Percentiles rank a stretch among this genome's conserved stretches.
Conservation (phyloP, 345 rosid genomes). For the Eucalyptus marginata region DNA sequence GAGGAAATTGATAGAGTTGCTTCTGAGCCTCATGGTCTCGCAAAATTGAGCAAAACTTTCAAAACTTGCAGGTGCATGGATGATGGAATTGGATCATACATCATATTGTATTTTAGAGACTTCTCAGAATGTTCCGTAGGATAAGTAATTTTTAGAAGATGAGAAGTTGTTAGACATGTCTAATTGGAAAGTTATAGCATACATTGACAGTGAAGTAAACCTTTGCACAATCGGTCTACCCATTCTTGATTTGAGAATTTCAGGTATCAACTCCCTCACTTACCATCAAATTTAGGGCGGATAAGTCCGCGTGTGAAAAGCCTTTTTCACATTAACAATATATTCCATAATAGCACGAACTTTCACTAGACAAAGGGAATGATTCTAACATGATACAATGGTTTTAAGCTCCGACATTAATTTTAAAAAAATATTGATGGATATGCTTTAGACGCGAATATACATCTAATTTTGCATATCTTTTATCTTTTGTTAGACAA, state of each 20-base stretch:
- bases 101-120: background rate
- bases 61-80: background rate
- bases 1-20: background rate
- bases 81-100: background rate
- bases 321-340: background rate
- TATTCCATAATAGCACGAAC: background rate
- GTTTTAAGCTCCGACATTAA: background rate
- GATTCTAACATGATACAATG: background rate
- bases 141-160: background rate
- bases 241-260: background rate
- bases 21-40: background rate
- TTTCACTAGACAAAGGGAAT: background rate
- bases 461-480: background rate
- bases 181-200: background rate
- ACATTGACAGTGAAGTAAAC: background rate
- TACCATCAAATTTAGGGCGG: background rate
- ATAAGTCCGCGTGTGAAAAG: background rate
- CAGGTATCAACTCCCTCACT: background rate
- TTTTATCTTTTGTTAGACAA: background rate
- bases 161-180: background rate
- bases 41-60: background rate
- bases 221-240: background rate
- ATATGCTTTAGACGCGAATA: background rate
- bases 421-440: background rate
- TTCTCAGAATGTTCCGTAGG: background rate